These are phyloP conservation scores for Aspergillus clavatus DNA, from an alignment of 2,329 filamentous ascomycete species.

Conservation along the genomic window DNA sequence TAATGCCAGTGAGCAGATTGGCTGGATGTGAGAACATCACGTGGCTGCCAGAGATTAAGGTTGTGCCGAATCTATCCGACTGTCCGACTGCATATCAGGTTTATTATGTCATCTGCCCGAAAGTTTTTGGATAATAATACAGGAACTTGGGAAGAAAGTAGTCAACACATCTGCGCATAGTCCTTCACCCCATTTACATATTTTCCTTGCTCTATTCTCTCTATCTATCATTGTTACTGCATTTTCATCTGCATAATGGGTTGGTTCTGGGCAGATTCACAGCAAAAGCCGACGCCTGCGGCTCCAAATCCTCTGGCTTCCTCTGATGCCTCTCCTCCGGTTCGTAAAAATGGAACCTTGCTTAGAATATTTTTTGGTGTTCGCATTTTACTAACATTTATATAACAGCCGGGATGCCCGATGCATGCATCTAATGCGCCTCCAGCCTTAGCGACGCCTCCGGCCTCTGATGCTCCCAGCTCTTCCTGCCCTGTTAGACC, in stretches of 20 bases:
- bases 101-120: slow-evolving; percentile 9
- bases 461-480: slow-evolving; percentile 27
- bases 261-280: slow-evolving; percentile 65
- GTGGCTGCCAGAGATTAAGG: not conserved
- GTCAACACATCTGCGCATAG: not conserved
- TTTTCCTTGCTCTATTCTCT: slow-evolving; percentile 13
- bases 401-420: slow-evolving; percentile 59
- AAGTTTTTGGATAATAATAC: slow-evolving; percentile 2
- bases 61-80: not conserved
- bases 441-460: slow-evolving; percentile 21
- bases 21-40: not conserved
- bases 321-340: slow-evolving; percentile 51
- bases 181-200: not conserved
- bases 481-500: slow-evolving; percentile 47
- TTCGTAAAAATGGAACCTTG: slow-evolving; percentile 34
- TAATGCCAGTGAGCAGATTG: not conserved
- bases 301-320: slow-evolving; percentile 47
- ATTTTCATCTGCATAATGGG: slow-evolving; percentile 48
- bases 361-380: not conserved
- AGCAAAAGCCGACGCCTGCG: slow-evolving; percentile 34
- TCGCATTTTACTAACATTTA: slow-evolving; percentile 14
- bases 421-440: slow-evolving; percentile 55
- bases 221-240: slow-evolving; percentile 8
- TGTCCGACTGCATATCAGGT: not conserved
- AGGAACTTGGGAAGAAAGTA: no score